Percentiles rank a stretch among this genome's conserved stretches.
phyloP scores from a whole-genome alignment of 345 rosid genomes.

The Acer negundo region DNA sequence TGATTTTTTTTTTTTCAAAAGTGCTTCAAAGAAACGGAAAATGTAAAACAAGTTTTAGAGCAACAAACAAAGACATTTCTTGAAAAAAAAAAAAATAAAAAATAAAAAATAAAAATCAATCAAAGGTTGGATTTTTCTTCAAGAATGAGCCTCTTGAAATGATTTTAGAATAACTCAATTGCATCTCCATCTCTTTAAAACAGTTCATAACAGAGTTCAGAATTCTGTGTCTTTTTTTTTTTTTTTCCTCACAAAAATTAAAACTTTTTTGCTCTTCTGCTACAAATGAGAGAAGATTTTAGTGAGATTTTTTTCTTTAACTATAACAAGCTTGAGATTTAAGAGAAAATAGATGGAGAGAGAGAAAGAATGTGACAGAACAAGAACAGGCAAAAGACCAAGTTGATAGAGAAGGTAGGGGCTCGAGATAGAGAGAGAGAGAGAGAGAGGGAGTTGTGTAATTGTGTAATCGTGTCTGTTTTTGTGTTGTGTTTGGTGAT shows the following conservation, averaged over 20 bases:
- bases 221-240: neutral
- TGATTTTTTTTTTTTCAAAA: neutral
- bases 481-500: constrained; percentile 25
- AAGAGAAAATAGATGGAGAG: neutral
- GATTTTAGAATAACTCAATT: constrained; percentile 19
- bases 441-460: constrained; percentile 26
- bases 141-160: constrained; percentile 13
- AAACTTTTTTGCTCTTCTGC: neutral
- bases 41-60: constrained; percentile 15
- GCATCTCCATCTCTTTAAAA: constrained; percentile 14
- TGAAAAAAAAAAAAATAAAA: constrained; percentile 5
- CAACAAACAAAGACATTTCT: constrained; percentile 18
- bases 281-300: neutral
- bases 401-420: constrained; percentile 31
- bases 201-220: neutral
- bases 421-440: constrained; percentile 53
- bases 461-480: neutral
- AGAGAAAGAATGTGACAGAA: constrained; percentile 2
- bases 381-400: neutral
- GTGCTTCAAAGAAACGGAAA: constrained; percentile 4
- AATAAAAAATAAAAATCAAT: neutral
- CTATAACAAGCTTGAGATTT: constrained; percentile 1
- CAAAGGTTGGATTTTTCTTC: neutral
- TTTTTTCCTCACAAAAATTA: neutral
- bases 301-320: neutral